Base-by-base conservation (phyloP, 148 eudicot species). In the Suaeda aralocaspica region DNA sequence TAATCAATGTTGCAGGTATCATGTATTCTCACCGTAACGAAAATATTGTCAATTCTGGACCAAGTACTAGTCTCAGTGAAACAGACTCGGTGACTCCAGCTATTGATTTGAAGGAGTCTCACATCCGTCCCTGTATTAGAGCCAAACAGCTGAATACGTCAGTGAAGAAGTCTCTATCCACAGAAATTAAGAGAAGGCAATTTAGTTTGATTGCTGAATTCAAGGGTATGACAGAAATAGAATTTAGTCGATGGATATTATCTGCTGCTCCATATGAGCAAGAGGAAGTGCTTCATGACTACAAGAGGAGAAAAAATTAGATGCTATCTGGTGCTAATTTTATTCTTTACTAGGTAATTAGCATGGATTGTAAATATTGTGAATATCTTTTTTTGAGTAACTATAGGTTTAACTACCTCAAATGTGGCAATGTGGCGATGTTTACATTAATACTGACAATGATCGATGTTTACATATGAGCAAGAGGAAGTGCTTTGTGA, bases 1-100 rank as follows among this genome's bases (percentile, higher is more conserved):
- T 72, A 15, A 66, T 59, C 34, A 44, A 62, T 72, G 30, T 75
- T 55, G 66, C 73, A 94, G 98, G 98, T 73, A 83, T 89, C 72
- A 77, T 91, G 41, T 91, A 94, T 79, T 85, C 96, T 66, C 98
- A 94, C 77, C 92, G 96, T 8, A 85, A 91, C 62, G 96, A 87
- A 78, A 88, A 94, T 62, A 67, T 94, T 44, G 86, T 94, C 46
- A 91, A 89, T 80, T 62, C 70, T 51, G 79, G 91, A 68, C 74
- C 78, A 26, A 80, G 78, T 24, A 56, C 8, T 34, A 70, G 72
- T 64, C 73, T 21, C n/a, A 31, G 67, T 53, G 49, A 64, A 71
- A 72, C 72, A 44, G 55, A 52, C 41, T 55, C 41, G 18, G 53
- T 42, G 30, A 16, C 53, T 15, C 44, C 48, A 36, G 42, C 41